Evolutionary conservation across 2,329 filamentous ascomycete genomes (phyloP).

Genomic region (Lecanicillium sp.): DNA sequence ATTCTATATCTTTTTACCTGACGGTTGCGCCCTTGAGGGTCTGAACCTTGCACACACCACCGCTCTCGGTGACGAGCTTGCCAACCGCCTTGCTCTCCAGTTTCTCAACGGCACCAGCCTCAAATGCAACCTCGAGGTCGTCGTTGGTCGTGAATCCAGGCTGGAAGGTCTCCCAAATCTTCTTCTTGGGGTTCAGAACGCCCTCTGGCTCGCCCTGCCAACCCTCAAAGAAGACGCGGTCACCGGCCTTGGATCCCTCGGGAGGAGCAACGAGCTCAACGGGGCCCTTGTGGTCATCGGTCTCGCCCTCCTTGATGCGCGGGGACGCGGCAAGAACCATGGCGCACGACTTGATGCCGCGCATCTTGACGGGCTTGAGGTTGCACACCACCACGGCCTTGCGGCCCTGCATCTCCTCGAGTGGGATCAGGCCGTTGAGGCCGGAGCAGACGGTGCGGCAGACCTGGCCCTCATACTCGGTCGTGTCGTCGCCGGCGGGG

Average conservation of each 20-base stretch:
- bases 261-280: constrained; percentile 90
- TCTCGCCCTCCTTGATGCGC: constrained; percentile 71
- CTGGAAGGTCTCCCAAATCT: constrained; percentile 96
- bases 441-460: constrained; percentile 96
- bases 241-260: constrained; percentile 68
- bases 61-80: constrained; percentile 67
- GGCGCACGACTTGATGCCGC: constrained; percentile 66
- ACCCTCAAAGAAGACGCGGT: constrained; percentile 87
- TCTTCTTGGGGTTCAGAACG: constrained; percentile 97
- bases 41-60: constrained; percentile 76
- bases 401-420: constrained; percentile 94
- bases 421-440: constrained; percentile 82
- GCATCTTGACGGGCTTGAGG: constrained; percentile 98
- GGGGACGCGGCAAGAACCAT: constrained; percentile 97
- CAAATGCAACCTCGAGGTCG: constrained; percentile 74
- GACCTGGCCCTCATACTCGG: constrained; percentile 83
- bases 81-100: constrained; percentile 61
- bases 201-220: constrained; percentile 91
- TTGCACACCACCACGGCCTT: constrained; percentile 96
- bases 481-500: constrained; percentile 78
- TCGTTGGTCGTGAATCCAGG: constrained; percentile 91
- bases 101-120: constrained; percentile 69
- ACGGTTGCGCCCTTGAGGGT: constrained; percentile 74
- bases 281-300: constrained; percentile 76
- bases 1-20: constrained; percentile 45